These are phyloP conservation scores for Cytospora piceicola DNA, from an alignment of 2,329 filamentous ascomycete genomes.

Conservation along the genomic window DNA sequence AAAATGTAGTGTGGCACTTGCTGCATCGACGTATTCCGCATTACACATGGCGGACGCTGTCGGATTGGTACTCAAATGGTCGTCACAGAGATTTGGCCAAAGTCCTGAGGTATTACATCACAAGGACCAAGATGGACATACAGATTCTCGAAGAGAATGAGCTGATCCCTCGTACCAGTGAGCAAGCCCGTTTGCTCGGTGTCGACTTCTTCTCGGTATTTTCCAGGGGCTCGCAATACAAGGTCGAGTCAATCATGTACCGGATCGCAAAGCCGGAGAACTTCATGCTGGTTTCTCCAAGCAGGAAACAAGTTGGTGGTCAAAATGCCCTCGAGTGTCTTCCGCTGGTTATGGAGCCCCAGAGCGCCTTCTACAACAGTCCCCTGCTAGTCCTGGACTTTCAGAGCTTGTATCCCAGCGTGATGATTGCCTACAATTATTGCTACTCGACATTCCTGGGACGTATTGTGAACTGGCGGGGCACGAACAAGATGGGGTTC, in stretches of 20 bases:
- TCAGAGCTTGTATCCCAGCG: constrained; percentile 92
- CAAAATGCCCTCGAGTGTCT: constrained; percentile 95
- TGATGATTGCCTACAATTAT: constrained; percentile 99
- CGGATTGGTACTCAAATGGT: constrained; percentile 76
- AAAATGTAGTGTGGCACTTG: constrained; percentile 91
- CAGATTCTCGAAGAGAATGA: constrained; percentile 91
- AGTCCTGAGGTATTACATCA: constrained; percentile 76
- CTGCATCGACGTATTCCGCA: constrained; percentile 87
- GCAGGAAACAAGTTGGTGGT: constrained; percentile 85
- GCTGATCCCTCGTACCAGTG: constrained; percentile 83
- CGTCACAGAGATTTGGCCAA: constrained; percentile 72
- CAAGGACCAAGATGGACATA: constrained; percentile 78
- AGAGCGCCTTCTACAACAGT: constrained; percentile 90
- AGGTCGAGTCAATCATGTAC: constrained; percentile 98
- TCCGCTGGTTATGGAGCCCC: constrained; percentile 95
- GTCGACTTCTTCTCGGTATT: constrained; percentile 98
- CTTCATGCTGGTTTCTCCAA: constrained; percentile 87
- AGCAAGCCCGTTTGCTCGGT: constrained; percentile 89
- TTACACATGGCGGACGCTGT: constrained; percentile 79
- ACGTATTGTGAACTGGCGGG: constrained; percentile 84
- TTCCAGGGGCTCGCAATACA: constrained; percentile 93
- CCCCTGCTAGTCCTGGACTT: constrained; percentile 93
- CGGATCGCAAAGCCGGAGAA: constrained; percentile 97
- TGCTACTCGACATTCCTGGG: constrained; percentile 98
- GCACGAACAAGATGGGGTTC: constrained; percentile 92